These are phyloP conservation scores for Lactarius indigo DNA, from an alignment of 768 basidiomycete genomes.

Conservation along the genomic window DNA sequence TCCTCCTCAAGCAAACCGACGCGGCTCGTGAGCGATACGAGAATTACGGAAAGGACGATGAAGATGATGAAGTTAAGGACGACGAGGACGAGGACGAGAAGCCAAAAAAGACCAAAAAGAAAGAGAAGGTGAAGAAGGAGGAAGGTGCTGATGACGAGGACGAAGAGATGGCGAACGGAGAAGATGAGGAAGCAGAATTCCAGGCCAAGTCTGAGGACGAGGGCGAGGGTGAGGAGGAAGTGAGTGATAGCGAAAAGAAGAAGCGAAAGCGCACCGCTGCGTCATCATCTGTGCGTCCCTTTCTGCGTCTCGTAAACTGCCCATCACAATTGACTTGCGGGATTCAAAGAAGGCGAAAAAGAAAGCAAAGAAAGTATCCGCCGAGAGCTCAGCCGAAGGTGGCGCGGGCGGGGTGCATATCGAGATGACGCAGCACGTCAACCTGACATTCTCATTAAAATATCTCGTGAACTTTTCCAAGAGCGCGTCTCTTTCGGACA, in stretches of 20 bases:
- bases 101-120: slow-evolving; percentile 47
- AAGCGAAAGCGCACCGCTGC: slow-evolving; percentile 58
- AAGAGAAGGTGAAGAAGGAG: slow-evolving; percentile 48
- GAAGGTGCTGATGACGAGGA: slow-evolving; percentile 34
- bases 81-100: slow-evolving; percentile 43
- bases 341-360: slow-evolving; percentile 52
- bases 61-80: slow-evolving; percentile 32
- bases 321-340: slow-evolving; percentile 21
- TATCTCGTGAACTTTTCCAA: slow-evolving; percentile 97
- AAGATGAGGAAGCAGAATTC: slow-evolving; percentile 45
- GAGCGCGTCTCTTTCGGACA: slow-evolving; percentile 66
- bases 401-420: slow-evolving; percentile 59
- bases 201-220: slow-evolving; percentile 34
- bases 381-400: slow-evolving; percentile 45
- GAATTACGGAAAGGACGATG: slow-evolving; percentile 28
- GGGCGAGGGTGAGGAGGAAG: slow-evolving; percentile 35
- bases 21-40: slow-evolving; percentile 24
- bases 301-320: not conserved
- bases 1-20: slow-evolving; percentile 76
- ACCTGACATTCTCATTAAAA: slow-evolving; percentile 92
- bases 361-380: slow-evolving; percentile 38
- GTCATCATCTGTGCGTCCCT: slow-evolving; percentile 42
- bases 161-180: slow-evolving; percentile 47
- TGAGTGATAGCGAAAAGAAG: slow-evolving; percentile 43
- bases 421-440: slow-evolving; percentile 87